Evolutionary conservation across 345 rosid species (phyloP).

Genomic region (Boechera stricta): DNA sequence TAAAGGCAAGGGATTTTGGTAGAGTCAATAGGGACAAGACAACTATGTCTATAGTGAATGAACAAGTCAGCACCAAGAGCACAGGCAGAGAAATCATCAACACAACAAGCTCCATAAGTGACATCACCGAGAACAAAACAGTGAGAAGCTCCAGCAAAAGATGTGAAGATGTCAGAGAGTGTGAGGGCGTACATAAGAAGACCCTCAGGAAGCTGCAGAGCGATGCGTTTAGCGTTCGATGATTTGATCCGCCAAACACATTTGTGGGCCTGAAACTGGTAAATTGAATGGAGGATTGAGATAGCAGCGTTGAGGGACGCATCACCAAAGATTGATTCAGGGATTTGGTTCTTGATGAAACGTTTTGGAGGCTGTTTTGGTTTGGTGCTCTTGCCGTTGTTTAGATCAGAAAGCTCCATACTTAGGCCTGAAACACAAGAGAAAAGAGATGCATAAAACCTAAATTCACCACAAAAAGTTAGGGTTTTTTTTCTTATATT

Average conservation of each 20-base stretch:
- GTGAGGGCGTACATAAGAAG: slow-evolving; percentile 86
- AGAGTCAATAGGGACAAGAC: slow-evolving; percentile 83
- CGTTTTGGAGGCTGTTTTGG: slow-evolving; percentile 76
- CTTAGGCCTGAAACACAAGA: slow-evolving; percentile 10
- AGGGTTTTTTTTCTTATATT: not conserved
- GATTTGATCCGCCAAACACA: slow-evolving; percentile 80
- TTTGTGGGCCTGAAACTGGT: slow-evolving; percentile 88
- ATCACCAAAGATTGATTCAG: slow-evolving; percentile 78
- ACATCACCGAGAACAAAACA: slow-evolving; percentile 92
- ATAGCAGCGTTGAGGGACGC: slow-evolving; percentile 80
- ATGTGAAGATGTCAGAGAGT: slow-evolving; percentile 83
- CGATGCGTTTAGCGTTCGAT: slow-evolving; percentile 64
- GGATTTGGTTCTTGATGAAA: slow-evolving; percentile 81
- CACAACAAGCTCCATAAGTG: slow-evolving; percentile 93
- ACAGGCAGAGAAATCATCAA: slow-evolving; percentile 78
- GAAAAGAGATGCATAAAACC: not conserved
- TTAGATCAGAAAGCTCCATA: slow-evolving; percentile 34
- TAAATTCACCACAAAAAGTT: not conserved
- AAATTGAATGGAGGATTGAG: slow-evolving; percentile 72
- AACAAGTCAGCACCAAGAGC: slow-evolving; percentile 82
- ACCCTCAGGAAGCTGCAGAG: slow-evolving; percentile 92
- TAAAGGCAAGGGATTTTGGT: slow-evolving; percentile 85
- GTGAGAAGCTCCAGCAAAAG: slow-evolving; percentile 66
- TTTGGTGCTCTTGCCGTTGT: slow-evolving; percentile 4
- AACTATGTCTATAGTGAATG: slow-evolving; percentile 91